Evolutionary conservation across 23 red algal genomes (phyloP).

Genomic region (Gracilaria vermiculophylla): DNA sequence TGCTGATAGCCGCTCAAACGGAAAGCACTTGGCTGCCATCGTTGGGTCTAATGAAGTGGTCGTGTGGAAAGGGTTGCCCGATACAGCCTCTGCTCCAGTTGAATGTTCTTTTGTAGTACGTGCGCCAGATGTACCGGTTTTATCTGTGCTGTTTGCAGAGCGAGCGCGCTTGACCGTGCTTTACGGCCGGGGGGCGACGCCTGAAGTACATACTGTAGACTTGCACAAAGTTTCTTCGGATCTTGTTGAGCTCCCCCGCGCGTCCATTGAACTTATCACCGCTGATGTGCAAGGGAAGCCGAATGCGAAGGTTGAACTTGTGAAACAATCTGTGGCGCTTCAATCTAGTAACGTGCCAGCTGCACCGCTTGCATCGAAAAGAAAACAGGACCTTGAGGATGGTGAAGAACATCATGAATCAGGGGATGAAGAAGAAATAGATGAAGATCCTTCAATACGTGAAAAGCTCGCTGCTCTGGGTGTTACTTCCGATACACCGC

Average conservation of each 20-base stretch:
- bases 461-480: conserved; percentile 40
- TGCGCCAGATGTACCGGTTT: not conserved
- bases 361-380: not conserved
- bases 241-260: not conserved
- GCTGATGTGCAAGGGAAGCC: not conserved
- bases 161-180: not conserved
- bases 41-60: conserved; percentile 4
- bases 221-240: not conserved
- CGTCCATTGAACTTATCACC: not conserved
- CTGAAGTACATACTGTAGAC: not conserved
- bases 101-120: conserved; percentile 24
- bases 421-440: conserved; percentile 1
- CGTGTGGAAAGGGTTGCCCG: not conserved
- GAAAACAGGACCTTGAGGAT: not conserved
- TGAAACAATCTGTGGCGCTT: conserved; percentile 1
- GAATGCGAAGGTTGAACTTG: conserved; percentile 5
- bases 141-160: conserved; percentile 3
- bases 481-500: conserved; percentile 6
- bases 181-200: not conserved
- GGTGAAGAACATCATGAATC: not conserved
- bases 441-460: too few species aligned
- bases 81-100: not conserved
- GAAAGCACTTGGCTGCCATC: not conserved
- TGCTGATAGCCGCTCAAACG: conserved; percentile 7
- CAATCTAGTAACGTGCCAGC: not conserved